phyloP scores from a whole-genome alignment of 345 rosid genomes.

The Melaleuca quinquenervia region DNA sequence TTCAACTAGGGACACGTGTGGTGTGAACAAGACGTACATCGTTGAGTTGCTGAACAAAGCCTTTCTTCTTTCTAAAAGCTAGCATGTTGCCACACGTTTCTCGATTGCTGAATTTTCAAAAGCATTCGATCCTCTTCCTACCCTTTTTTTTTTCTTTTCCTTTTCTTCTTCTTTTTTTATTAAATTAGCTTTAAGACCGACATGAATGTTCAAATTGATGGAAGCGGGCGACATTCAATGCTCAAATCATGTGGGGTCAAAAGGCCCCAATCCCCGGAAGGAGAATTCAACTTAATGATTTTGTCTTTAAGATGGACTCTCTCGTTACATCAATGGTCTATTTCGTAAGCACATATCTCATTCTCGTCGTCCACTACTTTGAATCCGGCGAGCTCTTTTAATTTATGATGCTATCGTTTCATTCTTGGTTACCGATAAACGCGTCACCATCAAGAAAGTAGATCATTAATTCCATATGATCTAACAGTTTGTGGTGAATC shows the following conservation, averaged over 20 bases:
- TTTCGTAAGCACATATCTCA: not conserved
- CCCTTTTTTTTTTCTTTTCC: accelerated
- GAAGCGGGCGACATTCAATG: not conserved
- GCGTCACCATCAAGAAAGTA: not conserved
- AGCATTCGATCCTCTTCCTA: not conserved
- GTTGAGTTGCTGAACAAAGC: not conserved
- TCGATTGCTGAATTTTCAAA: not conserved
- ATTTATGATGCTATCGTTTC: too few species aligned
- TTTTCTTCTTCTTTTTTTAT: not conserved
- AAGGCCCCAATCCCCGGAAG: too few species aligned
- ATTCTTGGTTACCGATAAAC: not conserved
- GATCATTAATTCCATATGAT: not conserved
- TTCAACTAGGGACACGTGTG: not conserved
- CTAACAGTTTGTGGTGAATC: not conserved
- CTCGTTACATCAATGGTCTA: not conserved
- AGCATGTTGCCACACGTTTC: not conserved
- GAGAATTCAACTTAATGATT: not conserved
- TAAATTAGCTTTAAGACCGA: not conserved
- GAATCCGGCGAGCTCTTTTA: not conserved
- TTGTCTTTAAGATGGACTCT: not conserved
- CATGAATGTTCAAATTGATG: not conserved
- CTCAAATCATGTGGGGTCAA: not conserved
- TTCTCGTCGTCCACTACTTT: not conserved
- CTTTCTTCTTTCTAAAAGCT: not conserved
- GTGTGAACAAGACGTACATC: not conserved